Conservation (phyloP, 2,329 filamentous ascomycete species). For the Alternaria sp. region DNA sequence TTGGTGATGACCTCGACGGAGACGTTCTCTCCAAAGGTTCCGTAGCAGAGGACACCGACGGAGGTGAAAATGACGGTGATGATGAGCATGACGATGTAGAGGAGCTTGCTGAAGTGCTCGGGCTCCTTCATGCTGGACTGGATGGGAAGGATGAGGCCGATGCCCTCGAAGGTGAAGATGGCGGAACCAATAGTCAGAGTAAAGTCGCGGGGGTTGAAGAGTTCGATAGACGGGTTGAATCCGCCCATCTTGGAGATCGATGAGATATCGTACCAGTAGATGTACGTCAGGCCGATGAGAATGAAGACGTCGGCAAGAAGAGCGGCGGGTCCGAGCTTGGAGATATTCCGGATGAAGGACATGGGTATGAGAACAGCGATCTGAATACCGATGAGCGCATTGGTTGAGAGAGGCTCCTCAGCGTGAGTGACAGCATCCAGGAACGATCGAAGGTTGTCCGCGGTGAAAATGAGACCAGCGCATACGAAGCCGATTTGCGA, state of each 20-base stretch:
- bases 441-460: conserved; percentile 75
- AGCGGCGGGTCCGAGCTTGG: conserved; percentile 72
- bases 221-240: conserved; percentile 64
- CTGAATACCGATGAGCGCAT: conserved; percentile 69
- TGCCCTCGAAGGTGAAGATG: conserved; percentile 81
- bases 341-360: conserved; percentile 75
- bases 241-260: conserved; percentile 61
- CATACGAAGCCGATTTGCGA: conserved; percentile 82
- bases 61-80: conserved; percentile 76
- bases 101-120: conserved; percentile 68
- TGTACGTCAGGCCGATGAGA: conserved; percentile 72
- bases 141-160: conserved; percentile 77
- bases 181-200: conserved; percentile 74
- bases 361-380: conserved; percentile 69
- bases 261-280: conserved; percentile 73
- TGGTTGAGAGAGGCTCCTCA: conserved; percentile 59
- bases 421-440: conserved; percentile 65
- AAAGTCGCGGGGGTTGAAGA: conserved; percentile 73
- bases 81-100: conserved; percentile 73
- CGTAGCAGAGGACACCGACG: conserved; percentile 75
- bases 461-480: conserved; percentile 77
- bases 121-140: conserved; percentile 77
- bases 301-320: conserved; percentile 76
- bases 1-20: conserved; percentile 79
- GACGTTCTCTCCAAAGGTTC: conserved; percentile 72